Conservation (phyloP, 2,329 filamentous ascomycete species). For the Cryphonectria japonica region DNA sequence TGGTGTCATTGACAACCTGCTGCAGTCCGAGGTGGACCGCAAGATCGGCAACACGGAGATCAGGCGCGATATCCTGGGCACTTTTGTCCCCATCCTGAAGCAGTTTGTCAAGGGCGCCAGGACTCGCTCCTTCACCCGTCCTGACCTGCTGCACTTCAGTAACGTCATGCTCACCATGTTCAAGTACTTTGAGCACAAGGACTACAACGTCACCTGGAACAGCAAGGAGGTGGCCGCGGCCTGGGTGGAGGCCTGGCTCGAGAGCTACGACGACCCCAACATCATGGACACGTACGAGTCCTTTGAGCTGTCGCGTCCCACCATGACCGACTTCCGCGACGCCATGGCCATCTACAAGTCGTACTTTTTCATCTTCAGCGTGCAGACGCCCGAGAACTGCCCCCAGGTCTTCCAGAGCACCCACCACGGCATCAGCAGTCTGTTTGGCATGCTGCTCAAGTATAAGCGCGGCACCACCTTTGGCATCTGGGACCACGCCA, state of each 20-base stretch:
- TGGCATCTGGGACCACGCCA: slow-evolving; percentile 67
- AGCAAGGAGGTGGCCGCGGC: slow-evolving; percentile 49
- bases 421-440: slow-evolving; percentile 63
- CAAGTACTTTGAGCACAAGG: slow-evolving; percentile 55
- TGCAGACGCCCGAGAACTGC: slow-evolving; percentile 59
- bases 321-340: slow-evolving; percentile 41
- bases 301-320: slow-evolving; percentile 42
- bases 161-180: slow-evolving; percentile 54
- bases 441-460: slow-evolving; percentile 66
- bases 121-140: slow-evolving; percentile 46
- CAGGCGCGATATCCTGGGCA: slow-evolving; percentile 51
- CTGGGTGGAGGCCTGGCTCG: slow-evolving; percentile 55
- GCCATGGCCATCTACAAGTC: slow-evolving; percentile 44
- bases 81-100: slow-evolving; percentile 57
- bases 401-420: slow-evolving; percentile 66
- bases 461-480: slow-evolving; percentile 62
- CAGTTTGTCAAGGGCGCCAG: slow-evolving; percentile 54
- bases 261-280: slow-evolving; percentile 47
- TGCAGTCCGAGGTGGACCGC: slow-evolving; percentile 54
- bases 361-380: slow-evolving; percentile 60
- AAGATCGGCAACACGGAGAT: slow-evolving; percentile 46
- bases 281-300: slow-evolving; percentile 37
- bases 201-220: slow-evolving; percentile 54
- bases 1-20: slow-evolving; percentile 56
- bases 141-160: slow-evolving; percentile 49